Evolutionary conservation across 345 rosid genomes (phyloP).

Genomic region (Eucalyptus urophylla): DNA sequence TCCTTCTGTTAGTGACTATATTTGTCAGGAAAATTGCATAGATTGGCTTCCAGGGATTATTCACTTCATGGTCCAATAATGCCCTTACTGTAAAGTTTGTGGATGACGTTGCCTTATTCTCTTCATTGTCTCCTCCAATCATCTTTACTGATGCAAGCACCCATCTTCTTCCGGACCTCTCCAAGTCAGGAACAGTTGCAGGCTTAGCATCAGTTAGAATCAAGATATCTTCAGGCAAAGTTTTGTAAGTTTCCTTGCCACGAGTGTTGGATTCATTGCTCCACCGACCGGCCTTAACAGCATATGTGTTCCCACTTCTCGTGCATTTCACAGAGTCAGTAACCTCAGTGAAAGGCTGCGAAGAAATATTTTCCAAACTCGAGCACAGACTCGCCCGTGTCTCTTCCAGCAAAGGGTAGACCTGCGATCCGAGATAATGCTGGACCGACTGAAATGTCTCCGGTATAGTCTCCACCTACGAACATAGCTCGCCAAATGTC

Average conservation of each 20-base stretch:
- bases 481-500: not conserved
- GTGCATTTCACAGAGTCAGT: not conserved
- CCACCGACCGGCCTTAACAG: conserved; percentile 19
- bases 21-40: conserved; percentile 14
- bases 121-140: not conserved
- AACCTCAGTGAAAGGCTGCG: conserved; percentile 23
- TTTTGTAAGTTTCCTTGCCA: conserved; percentile 18
- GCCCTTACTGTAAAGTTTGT: conserved; percentile 5
- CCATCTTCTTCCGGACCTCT: conserved; percentile 14
- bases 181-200: conserved; percentile 15
- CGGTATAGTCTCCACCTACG: conserved; percentile 25
- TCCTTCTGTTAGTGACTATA: conserved; percentile 12
- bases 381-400: conserved; percentile 19
- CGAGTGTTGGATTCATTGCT: conserved; percentile 1
- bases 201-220: conserved; percentile 20
- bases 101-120: not conserved
- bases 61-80: not conserved
- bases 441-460: conserved; percentile 9
- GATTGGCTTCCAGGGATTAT: not conserved
- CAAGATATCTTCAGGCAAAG: conserved; percentile 27
- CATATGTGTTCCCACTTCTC: not conserved
- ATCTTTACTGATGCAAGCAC: not conserved
- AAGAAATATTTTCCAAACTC: conserved; percentile 7
- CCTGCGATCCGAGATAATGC: conserved; percentile 10
- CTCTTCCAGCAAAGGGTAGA: conserved; percentile 30